Evolutionary conservation across 306 rosid species (phyloP).

Genomic region (Albizia julibrissin): DNA sequence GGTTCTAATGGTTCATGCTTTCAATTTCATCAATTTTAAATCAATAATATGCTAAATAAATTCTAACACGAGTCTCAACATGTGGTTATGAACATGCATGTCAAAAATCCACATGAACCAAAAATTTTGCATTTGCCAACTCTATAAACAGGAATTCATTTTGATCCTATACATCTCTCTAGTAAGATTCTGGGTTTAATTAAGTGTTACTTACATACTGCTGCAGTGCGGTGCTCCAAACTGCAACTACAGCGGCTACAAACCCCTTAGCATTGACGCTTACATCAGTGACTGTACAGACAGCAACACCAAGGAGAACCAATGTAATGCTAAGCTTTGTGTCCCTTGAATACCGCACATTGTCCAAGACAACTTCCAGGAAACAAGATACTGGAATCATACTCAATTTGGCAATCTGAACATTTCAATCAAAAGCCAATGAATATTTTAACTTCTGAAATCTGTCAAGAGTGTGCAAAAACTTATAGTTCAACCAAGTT

Average conservation of each 20-base stretch:
- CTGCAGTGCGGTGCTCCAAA: constrained; percentile 83
- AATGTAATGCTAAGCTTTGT: constrained; percentile 72
- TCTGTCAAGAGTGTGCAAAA: constrained; percentile 7
- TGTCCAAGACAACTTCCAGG: constrained; percentile 74
- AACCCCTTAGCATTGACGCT: constrained; percentile 82
- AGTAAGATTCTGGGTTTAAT: constrained; percentile 28
- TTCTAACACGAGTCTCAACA: background rate
- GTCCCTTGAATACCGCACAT: constrained; percentile 78
- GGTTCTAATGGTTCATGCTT: constrained; percentile 3
- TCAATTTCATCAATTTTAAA: constrained; percentile 13
- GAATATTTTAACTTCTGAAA: constrained; percentile 28
- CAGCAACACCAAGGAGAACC: constrained; percentile 84
- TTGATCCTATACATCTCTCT: constrained; percentile 17
- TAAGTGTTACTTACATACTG: constrained; percentile 67
- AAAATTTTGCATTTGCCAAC: constrained; percentile 25
- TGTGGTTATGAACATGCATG: constrained; percentile 2
- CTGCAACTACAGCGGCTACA: constrained; percentile 71
- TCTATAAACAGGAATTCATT: constrained; percentile 30
- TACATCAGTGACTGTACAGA: constrained; percentile 89
- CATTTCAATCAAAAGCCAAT: constrained; percentile 33
- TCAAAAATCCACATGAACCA: constrained; percentile 28
- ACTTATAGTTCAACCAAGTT: constrained; percentile 17
- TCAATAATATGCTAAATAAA: constrained; percentile 20
- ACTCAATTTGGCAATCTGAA: constrained; percentile 83
- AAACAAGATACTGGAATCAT: constrained; percentile 89